phyloP scores from a whole-genome alignment of 1,139 yeast genomes.

The Yamadazyma trypodendri region DNA sequence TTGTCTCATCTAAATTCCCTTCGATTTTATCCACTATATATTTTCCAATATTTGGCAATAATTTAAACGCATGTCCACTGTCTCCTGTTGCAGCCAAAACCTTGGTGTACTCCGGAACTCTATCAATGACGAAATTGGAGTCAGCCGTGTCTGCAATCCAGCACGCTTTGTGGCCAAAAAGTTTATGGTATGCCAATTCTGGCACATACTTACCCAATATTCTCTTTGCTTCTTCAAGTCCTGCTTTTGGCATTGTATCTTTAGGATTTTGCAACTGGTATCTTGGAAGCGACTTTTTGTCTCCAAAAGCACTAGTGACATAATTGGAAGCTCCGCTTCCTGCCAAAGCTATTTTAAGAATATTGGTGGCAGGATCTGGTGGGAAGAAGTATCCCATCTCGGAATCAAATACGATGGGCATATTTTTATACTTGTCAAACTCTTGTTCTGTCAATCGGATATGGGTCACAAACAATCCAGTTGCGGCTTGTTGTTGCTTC shows the following conservation, averaged over 20 bases:
- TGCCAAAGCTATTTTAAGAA: constrained; percentile 38
- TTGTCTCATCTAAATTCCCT: constrained; percentile 10
- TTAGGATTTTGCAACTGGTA: constrained; percentile 25
- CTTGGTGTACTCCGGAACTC: constrained; percentile 28
- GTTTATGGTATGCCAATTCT: constrained; percentile 31
- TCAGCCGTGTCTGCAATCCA: constrained; percentile 49
- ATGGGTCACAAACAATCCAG: constrained; percentile 37
- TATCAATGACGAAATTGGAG: constrained; percentile 42
- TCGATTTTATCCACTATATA: constrained; percentile 28
- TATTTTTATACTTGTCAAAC: constrained; percentile 22
- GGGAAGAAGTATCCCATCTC: constrained; percentile 42
- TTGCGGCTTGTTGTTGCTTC: constrained; percentile 32
- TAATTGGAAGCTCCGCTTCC: constrained; percentile 32
- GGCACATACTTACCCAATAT: constrained; percentile 25
- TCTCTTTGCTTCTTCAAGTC: constrained; percentile 11
- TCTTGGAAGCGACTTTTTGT: constrained; percentile 32
- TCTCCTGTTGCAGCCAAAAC: constrained; percentile 42
- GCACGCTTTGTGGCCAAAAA: constrained; percentile 38
- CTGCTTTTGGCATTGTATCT: constrained; percentile 34
- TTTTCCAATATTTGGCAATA: constrained; percentile 27
- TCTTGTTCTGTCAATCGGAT: constrained; percentile 26
- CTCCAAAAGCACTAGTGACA: constrained; percentile 22
- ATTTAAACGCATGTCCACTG: constrained; percentile 33
- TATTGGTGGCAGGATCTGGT: constrained; percentile 32
- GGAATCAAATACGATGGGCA: constrained; percentile 33